Conservation (phyloP, 257 asterid species). For the Solanum acaule region DNA sequence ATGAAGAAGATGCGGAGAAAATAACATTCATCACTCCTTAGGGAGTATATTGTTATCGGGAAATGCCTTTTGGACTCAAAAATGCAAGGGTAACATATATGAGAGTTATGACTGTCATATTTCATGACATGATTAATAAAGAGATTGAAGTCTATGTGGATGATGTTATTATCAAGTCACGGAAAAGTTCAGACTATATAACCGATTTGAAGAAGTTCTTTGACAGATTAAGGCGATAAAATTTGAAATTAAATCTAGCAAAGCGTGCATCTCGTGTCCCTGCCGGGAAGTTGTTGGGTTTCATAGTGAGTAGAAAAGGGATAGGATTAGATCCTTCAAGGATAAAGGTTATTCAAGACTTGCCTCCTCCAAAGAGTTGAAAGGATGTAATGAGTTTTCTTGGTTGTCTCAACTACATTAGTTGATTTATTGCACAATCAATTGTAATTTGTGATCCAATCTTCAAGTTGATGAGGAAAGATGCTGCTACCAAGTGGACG, state of each 20-base stretch:
- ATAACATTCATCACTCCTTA: too few species aligned
- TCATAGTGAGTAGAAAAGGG: neutral
- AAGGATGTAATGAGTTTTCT: neutral
- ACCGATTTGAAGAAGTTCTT: neutral
- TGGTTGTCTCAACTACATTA: neutral
- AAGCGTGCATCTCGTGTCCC: neutral
- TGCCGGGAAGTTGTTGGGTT: neutral
- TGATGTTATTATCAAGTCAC: too few species aligned
- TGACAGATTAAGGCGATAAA: neutral
- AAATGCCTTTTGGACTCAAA: too few species aligned
- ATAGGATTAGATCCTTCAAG: neutral
- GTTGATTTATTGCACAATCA: neutral
- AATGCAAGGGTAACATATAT: too few species aligned
- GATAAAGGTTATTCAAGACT: neutral
- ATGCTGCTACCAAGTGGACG: too few species aligned
- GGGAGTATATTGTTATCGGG: too few species aligned
- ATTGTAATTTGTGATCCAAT: neutral
- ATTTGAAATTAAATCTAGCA: neutral
- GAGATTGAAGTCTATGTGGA: neutral
- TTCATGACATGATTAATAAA: neutral
- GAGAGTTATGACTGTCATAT: neutral
- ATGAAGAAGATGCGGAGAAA: too few species aligned
- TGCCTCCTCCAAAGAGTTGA: neutral
- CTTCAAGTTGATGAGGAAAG: too few species aligned
- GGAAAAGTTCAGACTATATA: neutral